Evolutionary conservation across 2,329 filamentous ascomycete species (phyloP).

Genomic region (Aspergillus fischeri): DNA sequence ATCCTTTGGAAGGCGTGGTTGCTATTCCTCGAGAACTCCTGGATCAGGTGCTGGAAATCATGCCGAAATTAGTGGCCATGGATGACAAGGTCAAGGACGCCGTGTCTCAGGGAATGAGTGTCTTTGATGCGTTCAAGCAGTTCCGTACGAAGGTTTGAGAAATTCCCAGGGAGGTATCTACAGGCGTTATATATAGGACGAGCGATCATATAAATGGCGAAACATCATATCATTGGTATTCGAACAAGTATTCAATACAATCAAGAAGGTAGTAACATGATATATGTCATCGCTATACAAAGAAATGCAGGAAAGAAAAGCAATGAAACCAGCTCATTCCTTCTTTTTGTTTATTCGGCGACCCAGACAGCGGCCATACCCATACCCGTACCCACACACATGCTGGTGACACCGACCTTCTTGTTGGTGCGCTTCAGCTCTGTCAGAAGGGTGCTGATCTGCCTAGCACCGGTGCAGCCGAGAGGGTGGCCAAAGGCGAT

Average conservation of each 20-base stretch:
- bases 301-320: constrained; percentile 11
- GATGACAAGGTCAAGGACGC: constrained; percentile 62
- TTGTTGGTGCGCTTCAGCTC: constrained; percentile 80
- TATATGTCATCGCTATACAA: constrained; percentile 13
- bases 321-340: constrained; percentile 21
- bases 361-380: constrained; percentile 97
- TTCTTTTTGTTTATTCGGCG: constrained; percentile 62
- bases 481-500: constrained; percentile 95
- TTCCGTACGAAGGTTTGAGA: constrained; percentile 39
- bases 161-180: background rate
- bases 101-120: constrained; percentile 58
- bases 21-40: constrained; percentile 61
- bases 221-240: constrained; percentile 13
- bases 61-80: constrained; percentile 50
- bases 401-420: constrained; percentile 86
- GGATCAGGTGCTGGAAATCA: constrained; percentile 56
- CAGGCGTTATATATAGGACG: background rate
- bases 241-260: constrained; percentile 18
- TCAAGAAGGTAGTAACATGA: constrained; percentile 1
- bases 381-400: constrained; percentile 98
- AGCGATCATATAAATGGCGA: background rate
- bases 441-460: constrained; percentile 87
- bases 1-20: constrained; percentile 66
- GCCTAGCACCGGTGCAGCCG: constrained; percentile 88
- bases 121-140: constrained; percentile 63